Evolutionary conservation across 2,329 filamentous ascomycete species (phyloP), one percentile per base, ranked within the genome.

Genomic region (Blastomyces emzantsi): DNA sequence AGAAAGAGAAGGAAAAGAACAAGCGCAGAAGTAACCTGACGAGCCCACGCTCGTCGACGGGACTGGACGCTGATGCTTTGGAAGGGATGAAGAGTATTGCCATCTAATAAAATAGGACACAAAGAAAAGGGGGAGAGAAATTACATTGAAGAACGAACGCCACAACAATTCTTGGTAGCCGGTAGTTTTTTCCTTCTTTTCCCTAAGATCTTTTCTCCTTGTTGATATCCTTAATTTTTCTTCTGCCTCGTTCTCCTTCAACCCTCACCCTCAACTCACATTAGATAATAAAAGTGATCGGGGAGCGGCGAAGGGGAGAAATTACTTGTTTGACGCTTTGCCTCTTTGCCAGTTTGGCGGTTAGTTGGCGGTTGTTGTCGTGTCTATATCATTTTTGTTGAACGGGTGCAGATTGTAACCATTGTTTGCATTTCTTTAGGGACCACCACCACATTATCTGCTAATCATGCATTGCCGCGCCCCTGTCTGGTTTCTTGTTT

Each of bases 81-180:
- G 77, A 75, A 59, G 78, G 79, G 68, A 80, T 80, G 78, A 80
- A 79, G 70, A 80, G 75, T 65, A 76, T 80, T 67, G 73, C 76
- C 47, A 79, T 79, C 63, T 79, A 75, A 36, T 36, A 36, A 36
- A 69, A 55, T 19, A 28, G 3, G 39, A 41, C 11, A 41, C 8
- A 13, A 15, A 41, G 36, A 41, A 9, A 41, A 11, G 39, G 13
- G 39, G 39, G n/a, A 41, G 39, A 9, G 39, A 41, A 41, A 41
- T 7, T 41, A 41, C 3, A 41, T 17, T 41, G 9, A 13, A 41
- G 19, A 43, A 43, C 41, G 5, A 28, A 28, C 9, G 3, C 25
- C 13, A 17, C 49, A 22, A 17, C 52, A 19, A n/a, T 15, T 36
- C 13, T 43, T 17, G 3, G 49, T 5, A 17, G 49, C 22, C 6